phyloP scores from a whole-genome alignment of 208 protist species.

The Wallacemonas collosoma region DNA sequence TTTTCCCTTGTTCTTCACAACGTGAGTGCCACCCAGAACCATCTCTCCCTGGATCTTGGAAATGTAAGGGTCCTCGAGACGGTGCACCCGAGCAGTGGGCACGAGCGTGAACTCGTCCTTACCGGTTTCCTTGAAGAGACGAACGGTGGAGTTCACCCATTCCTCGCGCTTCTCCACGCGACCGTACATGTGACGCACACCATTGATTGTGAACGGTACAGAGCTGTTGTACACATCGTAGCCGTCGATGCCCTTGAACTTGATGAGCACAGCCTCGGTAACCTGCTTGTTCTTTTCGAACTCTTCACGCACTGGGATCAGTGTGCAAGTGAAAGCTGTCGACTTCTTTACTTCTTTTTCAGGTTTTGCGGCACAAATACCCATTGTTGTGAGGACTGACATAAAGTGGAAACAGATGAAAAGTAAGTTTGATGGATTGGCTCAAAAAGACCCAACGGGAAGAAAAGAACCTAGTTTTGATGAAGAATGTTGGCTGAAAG shows the following conservation, averaged over 20 bases:
- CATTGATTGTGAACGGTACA: constrained; percentile 47
- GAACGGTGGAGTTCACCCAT: constrained; percentile 55
- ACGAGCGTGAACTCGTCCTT: constrained; percentile 59
- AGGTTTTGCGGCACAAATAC: constrained; percentile 2
- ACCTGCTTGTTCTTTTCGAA: constrained; percentile 55
- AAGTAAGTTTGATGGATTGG: too few relatives aligned
- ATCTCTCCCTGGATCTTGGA: constrained; percentile 49
- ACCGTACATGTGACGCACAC: constrained; percentile 46
- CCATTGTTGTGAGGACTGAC: constrained; percentile 19
- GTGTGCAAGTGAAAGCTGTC: constrained; percentile 25
- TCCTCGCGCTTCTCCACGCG: constrained; percentile 50
- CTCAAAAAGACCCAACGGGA: not conserved
- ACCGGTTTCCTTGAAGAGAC: constrained; percentile 46
- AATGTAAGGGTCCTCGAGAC: constrained; percentile 58
- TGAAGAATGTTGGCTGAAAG: not conserved
- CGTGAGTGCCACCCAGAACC: constrained; percentile 51
- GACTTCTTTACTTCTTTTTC: constrained; percentile 23
- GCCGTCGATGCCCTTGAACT: constrained; percentile 51
- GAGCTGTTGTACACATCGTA: constrained; percentile 72
- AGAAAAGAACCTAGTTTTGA: not conserved
- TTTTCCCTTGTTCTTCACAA: constrained; percentile 52
- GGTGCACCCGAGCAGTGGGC: constrained; percentile 38
- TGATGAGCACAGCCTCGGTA: constrained; percentile 33
- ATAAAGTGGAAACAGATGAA: too few relatives aligned
- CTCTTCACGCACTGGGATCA: constrained; percentile 39